Conservation (phyloP, 2,329 filamentous ascomycete genomes). For the Alternaria sp. region DNA sequence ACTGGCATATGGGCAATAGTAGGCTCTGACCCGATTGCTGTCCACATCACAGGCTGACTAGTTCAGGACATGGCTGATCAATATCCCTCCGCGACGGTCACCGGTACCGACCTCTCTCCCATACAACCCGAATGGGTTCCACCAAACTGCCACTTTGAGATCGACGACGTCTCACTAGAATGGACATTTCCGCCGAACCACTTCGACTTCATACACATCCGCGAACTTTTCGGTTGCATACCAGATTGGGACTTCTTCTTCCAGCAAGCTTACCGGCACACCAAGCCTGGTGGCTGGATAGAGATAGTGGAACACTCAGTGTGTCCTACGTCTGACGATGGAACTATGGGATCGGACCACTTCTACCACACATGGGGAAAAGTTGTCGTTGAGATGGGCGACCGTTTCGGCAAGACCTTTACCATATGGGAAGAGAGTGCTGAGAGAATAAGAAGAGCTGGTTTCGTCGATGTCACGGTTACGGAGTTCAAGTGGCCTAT, state of each 20-base stretch:
- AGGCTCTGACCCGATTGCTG: background rate
- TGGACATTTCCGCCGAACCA: slow-evolving; percentile 53
- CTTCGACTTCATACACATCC: slow-evolving; percentile 58
- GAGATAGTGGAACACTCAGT: slow-evolving; percentile 57
- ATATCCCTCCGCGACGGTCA: slow-evolving; percentile 43
- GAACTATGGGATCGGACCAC: slow-evolving; percentile 49
- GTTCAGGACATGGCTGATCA: slow-evolving; percentile 40
- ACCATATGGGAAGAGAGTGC: slow-evolving; percentile 49
- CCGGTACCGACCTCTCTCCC: slow-evolving; percentile 59
- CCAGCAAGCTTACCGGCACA: slow-evolving; percentile 46
- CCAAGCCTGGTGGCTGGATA: slow-evolving; percentile 55
- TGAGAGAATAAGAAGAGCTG: slow-evolving; percentile 42
- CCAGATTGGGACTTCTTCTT: slow-evolving; percentile 58
- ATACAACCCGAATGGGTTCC: slow-evolving; percentile 61
- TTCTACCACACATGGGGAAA: slow-evolving; percentile 50
- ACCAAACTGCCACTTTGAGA: slow-evolving; percentile 57
- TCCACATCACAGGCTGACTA: background rate
- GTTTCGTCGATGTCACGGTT: slow-evolving; percentile 49
- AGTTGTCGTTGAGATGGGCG: slow-evolving; percentile 48
- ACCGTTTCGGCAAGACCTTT: slow-evolving; percentile 51
- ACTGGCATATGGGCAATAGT: slow-evolving; percentile 52
- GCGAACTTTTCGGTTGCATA: slow-evolving; percentile 57
- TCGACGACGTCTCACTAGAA: slow-evolving; percentile 56
- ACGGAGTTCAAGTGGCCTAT: slow-evolving; percentile 49
- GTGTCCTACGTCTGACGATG: slow-evolving; percentile 53